These are phyloP conservation scores for Metschnikowia gruessii DNA, from an alignment of 805 yeast species.

Conservation along the genomic window DNA sequence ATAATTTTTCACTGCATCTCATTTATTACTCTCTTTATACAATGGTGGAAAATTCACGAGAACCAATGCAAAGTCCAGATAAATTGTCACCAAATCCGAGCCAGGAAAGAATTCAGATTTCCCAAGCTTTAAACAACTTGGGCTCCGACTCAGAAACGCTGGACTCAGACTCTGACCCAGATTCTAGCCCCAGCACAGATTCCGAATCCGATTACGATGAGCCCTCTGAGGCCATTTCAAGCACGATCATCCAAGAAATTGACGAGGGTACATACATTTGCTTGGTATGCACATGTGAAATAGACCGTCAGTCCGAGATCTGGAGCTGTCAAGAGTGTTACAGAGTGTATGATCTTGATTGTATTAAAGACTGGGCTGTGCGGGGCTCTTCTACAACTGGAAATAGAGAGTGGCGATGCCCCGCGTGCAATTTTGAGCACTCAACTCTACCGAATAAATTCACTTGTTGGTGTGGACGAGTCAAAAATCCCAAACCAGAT, in stretches of 20 bases:
- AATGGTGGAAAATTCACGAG: slow-evolving; percentile 3
- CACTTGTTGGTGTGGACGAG: slow-evolving; percentile 89
- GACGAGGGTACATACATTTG: slow-evolving; percentile 73
- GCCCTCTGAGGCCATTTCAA: slow-evolving; percentile 29
- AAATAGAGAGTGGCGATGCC: slow-evolving; percentile 77
- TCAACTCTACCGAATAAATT: slow-evolving; percentile 52
- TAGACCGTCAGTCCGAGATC: slow-evolving; percentile 59
- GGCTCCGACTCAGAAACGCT: slow-evolving; percentile 1
- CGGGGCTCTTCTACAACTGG: slow-evolving; percentile 65
- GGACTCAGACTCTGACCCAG: slow-evolving; percentile 5
- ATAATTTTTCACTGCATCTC: slow-evolving; percentile 1
- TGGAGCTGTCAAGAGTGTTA: slow-evolving; percentile 81
- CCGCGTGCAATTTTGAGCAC: slow-evolving; percentile 62
- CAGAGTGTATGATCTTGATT: slow-evolving; percentile 80
- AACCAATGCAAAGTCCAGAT: not conserved
- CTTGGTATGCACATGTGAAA: slow-evolving; percentile 82
- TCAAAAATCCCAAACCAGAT: slow-evolving; percentile 59
- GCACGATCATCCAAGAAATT: slow-evolving; percentile 55
- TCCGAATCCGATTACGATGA: slow-evolving; percentile 18
- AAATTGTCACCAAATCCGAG: not conserved
- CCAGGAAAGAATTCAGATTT: not conserved
- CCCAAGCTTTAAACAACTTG: not conserved
- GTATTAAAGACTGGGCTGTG: slow-evolving; percentile 84
- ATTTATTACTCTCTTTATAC: not conserved
- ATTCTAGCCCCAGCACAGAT: slow-evolving; percentile 2